Evolutionary conservation across 1,139 yeast genomes (phyloP).

Genomic region (Taphrina confusa): DNA sequence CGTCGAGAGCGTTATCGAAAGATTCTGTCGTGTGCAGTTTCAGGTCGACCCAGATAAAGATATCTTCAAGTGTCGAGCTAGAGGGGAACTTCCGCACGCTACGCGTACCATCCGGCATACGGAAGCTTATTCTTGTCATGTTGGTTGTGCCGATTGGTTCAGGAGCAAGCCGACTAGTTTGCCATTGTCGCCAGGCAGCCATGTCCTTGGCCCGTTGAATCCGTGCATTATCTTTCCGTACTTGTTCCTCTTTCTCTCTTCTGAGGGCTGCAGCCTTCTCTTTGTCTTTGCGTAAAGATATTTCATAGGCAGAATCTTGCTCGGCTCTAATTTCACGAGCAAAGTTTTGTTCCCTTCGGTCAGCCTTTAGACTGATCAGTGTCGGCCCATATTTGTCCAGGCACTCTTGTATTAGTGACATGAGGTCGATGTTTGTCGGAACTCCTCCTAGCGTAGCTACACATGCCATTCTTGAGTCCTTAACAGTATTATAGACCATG

Average conservation of each 20-base stretch:
- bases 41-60: conserved; percentile 59
- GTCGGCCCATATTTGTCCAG: conserved; percentile 41
- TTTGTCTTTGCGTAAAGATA: conserved; percentile 63
- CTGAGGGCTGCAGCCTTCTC: conserved; percentile 49
- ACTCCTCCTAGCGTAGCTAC: conserved; percentile 69
- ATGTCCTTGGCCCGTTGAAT: conserved; percentile 36
- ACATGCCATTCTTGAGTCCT: conserved; percentile 54
- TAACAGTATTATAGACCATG: conserved; percentile 54
- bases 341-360: conserved; percentile 64
- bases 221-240: conserved; percentile 41
- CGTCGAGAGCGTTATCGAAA: conserved; percentile 42
- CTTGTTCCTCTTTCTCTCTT: conserved; percentile 44
- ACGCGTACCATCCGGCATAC: conserved; percentile 64
- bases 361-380: conserved; percentile 51
- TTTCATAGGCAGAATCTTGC: conserved; percentile 77
- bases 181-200: conserved; percentile 52
- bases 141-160: conserved; percentile 44
- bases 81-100: conserved; percentile 58
- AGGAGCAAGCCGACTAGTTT: conserved; percentile 49
- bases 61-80: conserved; percentile 53
- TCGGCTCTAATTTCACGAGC: conserved; percentile 65
- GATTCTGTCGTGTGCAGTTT: conserved; percentile 46
- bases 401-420: conserved; percentile 45
- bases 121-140: conserved; percentile 51
- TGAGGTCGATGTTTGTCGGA: conserved; percentile 43